These are phyloP conservation scores for Russula foetens DNA, from an alignment of 768 basidiomycete genomes.

Conservation along the genomic window DNA sequence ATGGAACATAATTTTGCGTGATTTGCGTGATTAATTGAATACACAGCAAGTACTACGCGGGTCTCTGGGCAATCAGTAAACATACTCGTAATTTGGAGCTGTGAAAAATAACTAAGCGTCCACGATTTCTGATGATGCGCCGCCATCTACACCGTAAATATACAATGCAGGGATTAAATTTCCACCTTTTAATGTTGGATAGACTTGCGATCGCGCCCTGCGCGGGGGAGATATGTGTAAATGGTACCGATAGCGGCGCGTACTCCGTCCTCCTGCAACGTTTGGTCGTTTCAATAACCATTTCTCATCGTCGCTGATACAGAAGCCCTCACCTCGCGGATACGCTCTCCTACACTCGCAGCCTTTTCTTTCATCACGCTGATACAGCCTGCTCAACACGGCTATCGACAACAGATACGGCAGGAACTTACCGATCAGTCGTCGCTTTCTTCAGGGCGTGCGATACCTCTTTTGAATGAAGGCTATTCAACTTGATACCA, in stretches of 20 bases:
- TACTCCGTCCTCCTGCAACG: conserved; percentile 48
- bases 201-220: conserved; percentile 23
- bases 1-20: too few relatives aligned
- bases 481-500: conserved; percentile 43
- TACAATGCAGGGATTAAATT: background rate
- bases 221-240: conserved; percentile 42
- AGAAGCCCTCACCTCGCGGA: conserved; percentile 28
- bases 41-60: too few relatives aligned
- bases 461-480: conserved; percentile 40
- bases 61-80: too few relatives aligned
- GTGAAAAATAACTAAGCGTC: too few relatives aligned
- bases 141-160: background rate
- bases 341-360: conserved; percentile 36
- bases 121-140: background rate
- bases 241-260: conserved; percentile 46
- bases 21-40: too few relatives aligned
- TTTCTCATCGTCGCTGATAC: background rate
- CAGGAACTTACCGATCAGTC: conserved; percentile 35
- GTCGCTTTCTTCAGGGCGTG: conserved; percentile 52
- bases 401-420: background rate
- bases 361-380: conserved; percentile 58
- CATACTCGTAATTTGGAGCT: too few relatives aligned
- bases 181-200: conserved; percentile 2
- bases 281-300: background rate
- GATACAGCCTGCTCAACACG: background rate